phyloP scores from a whole-genome alignment of 140 eudicot species.

The Bidens hawaiensis region DNA sequence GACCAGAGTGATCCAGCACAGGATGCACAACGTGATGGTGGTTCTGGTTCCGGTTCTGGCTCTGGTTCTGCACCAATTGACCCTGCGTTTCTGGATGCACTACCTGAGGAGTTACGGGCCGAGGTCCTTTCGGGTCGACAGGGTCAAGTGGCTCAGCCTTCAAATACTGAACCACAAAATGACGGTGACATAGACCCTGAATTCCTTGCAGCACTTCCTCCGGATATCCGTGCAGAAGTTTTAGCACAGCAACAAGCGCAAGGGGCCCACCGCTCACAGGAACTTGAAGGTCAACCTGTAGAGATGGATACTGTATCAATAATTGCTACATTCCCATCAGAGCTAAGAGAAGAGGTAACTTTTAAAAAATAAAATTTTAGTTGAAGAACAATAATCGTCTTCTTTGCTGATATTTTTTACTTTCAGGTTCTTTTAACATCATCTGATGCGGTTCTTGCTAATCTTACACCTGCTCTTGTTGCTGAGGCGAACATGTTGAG shows the following conservation, averaged over 20 bases:
- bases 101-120: constrained; percentile 98
- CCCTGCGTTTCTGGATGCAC: constrained; percentile 96
- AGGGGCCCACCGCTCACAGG: constrained; percentile 81
- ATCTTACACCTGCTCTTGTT: constrained; percentile 94
- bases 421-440: constrained; percentile 91
- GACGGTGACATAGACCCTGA: constrained; percentile 96
- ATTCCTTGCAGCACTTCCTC: constrained; percentile 97
- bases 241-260: constrained; percentile 95
- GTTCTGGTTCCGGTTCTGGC: constrained; percentile 24
- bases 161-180: constrained; percentile 68
- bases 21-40: constrained; percentile 50
- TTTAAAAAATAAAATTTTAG: background rate
- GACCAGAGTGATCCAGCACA: constrained; percentile 58
- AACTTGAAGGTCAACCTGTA: constrained; percentile 96
- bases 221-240: constrained; percentile 96
- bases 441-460: constrained; percentile 95
- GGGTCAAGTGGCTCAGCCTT: constrained; percentile 55
- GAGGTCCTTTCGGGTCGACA: constrained; percentile 94
- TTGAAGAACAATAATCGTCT: background rate
- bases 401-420: background rate
- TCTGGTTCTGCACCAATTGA: constrained; percentile 64
- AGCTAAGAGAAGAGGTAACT: constrained; percentile 86
- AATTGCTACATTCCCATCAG: constrained; percentile 97
- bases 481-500: constrained; percentile 98
- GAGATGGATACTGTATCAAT: constrained; percentile 98